phyloP scores from a whole-genome alignment of 108 stramenopile genomes.

The Skeletonema costatum region DNA sequence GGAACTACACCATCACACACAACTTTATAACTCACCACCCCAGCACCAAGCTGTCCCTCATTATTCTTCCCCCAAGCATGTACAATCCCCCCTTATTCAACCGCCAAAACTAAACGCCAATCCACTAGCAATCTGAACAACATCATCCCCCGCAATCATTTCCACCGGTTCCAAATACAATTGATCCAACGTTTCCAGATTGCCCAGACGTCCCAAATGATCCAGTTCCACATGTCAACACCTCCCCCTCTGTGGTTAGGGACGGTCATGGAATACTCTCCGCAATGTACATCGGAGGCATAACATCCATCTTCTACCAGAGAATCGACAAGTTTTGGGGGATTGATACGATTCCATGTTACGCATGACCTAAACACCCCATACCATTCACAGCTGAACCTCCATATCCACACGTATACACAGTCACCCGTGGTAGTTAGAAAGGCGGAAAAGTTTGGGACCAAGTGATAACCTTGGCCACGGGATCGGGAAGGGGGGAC shows the following conservation, averaged over 20 bases:
- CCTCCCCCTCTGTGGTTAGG: slow-evolving; percentile 88
- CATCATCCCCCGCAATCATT: slow-evolving; percentile 55
- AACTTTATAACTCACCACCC: slow-evolving; percentile 31
- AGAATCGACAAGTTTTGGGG: slow-evolving; percentile 72
- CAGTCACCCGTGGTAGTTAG: slow-evolving; percentile 66
- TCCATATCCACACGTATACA: slow-evolving; percentile 81
- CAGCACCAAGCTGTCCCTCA: slow-evolving; percentile 87
- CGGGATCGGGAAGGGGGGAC: slow-evolving; percentile 17
- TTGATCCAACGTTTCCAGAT: slow-evolving; percentile 80
- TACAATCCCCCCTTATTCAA: slow-evolving; percentile 70
- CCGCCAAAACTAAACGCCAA: slow-evolving; percentile 80
- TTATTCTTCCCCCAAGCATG: slow-evolving; percentile 87
- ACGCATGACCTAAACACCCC: slow-evolving; percentile 81
- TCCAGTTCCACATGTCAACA: slow-evolving; percentile 74
- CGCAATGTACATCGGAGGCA: slow-evolving; percentile 68
- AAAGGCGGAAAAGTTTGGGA: slow-evolving; percentile 56
- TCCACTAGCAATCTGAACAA: slow-evolving; percentile 68
- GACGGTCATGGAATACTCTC: slow-evolving; percentile 81
- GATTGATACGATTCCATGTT: slow-evolving; percentile 50
- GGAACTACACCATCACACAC: not conserved
- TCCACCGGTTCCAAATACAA: slow-evolving; percentile 86
- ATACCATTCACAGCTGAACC: slow-evolving; percentile 66
- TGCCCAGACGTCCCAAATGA: slow-evolving; percentile 83
- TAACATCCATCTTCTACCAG: slow-evolving; percentile 80
- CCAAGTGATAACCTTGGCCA: slow-evolving; percentile 58